Evolutionary conservation across 2,329 filamentous ascomycete genomes (phyloP), one percentile per base, ranked within the genome.

Genomic region (Sporothrix sp.): DNA sequence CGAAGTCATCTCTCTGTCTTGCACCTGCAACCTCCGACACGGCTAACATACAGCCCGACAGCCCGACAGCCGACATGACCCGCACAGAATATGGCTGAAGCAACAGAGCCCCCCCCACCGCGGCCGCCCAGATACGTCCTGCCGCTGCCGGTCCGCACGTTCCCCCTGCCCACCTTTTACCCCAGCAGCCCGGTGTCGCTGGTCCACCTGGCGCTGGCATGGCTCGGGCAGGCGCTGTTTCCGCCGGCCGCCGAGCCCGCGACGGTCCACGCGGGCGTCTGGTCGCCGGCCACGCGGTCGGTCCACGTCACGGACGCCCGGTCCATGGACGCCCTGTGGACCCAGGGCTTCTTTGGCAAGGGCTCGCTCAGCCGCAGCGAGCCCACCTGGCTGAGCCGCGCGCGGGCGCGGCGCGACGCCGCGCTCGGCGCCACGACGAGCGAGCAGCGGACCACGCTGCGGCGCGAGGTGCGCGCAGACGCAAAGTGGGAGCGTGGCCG

Each of bases 311-410:
- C 81, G 16, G 84, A 96, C 64, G 72, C 81, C 23, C 73, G 75
- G 50, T 83, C 87, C 3, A 83, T 94, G 55, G 76, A 85, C 50
- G 87, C 84, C 1, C 68, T 98, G 21, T 98, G 94, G 93, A 87
- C 95, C 66, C 87, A 94, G 70, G 93, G 93, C 5, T 98, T 98
- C 68, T 98, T 91, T 66, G 94, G 94, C 43, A 96, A 96, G 66
- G 93, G 93, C 39, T 91, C 74, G 59, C 71, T 97, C 52, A 96
- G 90, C 70, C 81, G 94, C 60, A 96, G 90, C 72, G 91, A 98
- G 65, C 91, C 91, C 3, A 93, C 82, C 58, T 98, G 93, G 93
- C 67, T 95, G 46, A 85, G 86, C 57, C 76, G 85, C 56, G 88
- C 95, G 66, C 84, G 87, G 65, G 81, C 84, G 25, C 78, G 84